Conservation (phyloP, 2,329 filamentous ascomycete species). For the Trichoderma gracile region DNA sequence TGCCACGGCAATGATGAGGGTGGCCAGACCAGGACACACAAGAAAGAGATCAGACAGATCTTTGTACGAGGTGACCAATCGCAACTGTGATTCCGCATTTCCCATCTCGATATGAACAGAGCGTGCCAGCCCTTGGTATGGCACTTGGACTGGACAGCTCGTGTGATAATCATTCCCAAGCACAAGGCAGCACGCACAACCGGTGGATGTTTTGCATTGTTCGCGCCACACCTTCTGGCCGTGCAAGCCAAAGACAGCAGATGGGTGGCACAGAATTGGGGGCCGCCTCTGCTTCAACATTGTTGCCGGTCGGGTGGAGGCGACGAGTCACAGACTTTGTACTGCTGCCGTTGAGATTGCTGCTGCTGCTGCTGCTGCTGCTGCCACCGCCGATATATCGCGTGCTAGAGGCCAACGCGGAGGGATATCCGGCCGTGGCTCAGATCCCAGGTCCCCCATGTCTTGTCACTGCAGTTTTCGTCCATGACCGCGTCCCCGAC, state of each 20-base stretch:
- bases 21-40: background rate
- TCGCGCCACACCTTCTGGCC: conserved; percentile 9
- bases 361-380: background rate
- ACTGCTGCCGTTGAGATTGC: background rate
- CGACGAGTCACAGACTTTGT: background rate
- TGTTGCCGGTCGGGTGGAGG: conserved; percentile 13
- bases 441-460: background rate
- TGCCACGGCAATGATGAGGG: background rate
- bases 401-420: background rate
- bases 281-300: conserved; percentile 21
- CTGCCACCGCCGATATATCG: background rate
- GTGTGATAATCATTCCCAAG: conserved; percentile 8
- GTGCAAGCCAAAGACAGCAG: conserved; percentile 14
- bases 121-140: background rate
- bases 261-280: conserved; percentile 16
- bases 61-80: conserved; percentile 28
- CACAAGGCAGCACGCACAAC: conserved; percentile 11
- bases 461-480: background rate
- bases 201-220: conserved; percentile 26
- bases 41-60: conserved; percentile 26
- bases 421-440: background rate
- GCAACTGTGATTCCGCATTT: conserved; percentile 16
- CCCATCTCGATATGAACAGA: conserved; percentile 7
- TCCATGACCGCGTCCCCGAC: background rate
- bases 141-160: conserved; percentile 5